phyloP scores from a whole-genome alignment of 192 early-diverging fungal genomes.

The Allomyces arbusculus region DNA sequence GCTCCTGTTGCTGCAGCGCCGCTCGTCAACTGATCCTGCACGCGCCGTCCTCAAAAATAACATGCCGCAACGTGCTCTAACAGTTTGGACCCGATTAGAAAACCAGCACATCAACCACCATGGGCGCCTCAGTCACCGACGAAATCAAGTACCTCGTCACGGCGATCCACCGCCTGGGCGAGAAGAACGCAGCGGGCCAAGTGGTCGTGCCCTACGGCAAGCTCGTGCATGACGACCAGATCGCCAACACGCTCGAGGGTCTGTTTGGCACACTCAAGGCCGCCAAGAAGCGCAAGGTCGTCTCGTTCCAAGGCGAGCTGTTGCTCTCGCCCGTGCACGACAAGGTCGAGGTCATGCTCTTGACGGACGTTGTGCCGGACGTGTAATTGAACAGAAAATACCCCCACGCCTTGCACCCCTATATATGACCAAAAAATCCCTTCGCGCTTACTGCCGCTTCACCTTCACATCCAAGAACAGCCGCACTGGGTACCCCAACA shows the following conservation, averaged over 20 bases:
- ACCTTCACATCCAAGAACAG: not conserved
- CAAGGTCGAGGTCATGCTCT: conserved; percentile 15
- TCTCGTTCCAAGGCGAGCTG: conserved; percentile 13
- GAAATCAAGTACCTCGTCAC: conserved; percentile 16
- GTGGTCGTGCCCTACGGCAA: conserved; percentile 20
- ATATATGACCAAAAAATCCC: too few relatives aligned
- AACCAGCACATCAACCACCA: too few relatives aligned
- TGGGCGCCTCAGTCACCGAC: conserved; percentile 12
- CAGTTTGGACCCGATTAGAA: too few relatives aligned
- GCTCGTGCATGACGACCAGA: conserved; percentile 24
- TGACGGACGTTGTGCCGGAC: conserved; percentile 4
- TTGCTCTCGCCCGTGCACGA: conserved; percentile 18
- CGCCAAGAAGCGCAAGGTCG: conserved; percentile 30
- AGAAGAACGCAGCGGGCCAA: conserved; percentile 7
- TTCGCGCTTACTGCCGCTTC: too few relatives aligned
- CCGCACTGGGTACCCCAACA: not conserved
- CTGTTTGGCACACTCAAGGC: conserved; percentile 26
- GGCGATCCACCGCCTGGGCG: conserved; percentile 21
- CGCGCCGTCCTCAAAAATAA: too few relatives aligned
- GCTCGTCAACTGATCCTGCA: too few relatives aligned
- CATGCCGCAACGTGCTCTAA: too few relatives aligned
- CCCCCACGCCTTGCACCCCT: too few relatives aligned
- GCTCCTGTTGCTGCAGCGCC: too few relatives aligned
- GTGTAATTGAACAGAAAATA: not conserved
- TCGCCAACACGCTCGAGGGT: conserved; percentile 27